Base-by-base conservation (phyloP, 768 basidiomycete species). In the Naganishia friedmannii region DNA sequence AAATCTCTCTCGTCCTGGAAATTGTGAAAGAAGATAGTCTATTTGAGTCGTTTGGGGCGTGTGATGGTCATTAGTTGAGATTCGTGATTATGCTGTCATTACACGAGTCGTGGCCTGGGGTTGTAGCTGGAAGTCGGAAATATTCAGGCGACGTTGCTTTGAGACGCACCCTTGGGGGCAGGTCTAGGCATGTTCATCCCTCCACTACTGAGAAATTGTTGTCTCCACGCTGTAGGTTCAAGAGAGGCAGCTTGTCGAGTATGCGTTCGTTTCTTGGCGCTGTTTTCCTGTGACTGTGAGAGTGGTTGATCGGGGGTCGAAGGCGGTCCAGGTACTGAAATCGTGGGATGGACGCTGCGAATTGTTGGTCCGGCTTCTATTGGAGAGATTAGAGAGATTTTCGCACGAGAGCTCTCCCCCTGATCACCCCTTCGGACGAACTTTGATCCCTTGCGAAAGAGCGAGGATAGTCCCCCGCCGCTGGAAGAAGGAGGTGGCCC, bases 101-200 rank as follows among this genome's bases (percentile, higher is more conserved):
- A 51, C 48, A 23, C 23, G 48, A 26, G 48, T 51, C 48, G 23
- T 51, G 21, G 48, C 15, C 2, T 17, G 7, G n/a, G 15, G 42
- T 42, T 13, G 42, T 42, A 42, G 42, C 15, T 17, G 42, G 13
- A 51, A 55, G 15, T 29, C 15, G 4, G 19, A 32, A 31, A 9
- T 12, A 1, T 17, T 63, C 60, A 63, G 28, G 60, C 42, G n/a
- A 63, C n/a, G 29, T 63, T 63, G 42, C 60, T 23, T 19, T 63
- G 60, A n/a, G 60, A 63, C 19, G 60, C 39, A 29, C 60, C 46
- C n/a, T 63, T 63, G 42, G 65, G 53, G 31, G 65, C 65, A 53
- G 65, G 65, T 28, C 48, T 19, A 53, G 53, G 65, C 65, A 66
- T 53, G 31, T 51, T 66, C 42, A 63, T 29, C 42, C 34, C 39